Percentiles rank a stretch among this genome's conserved stretches.
These are phyloP conservation scores for Boletales sp. DNA, from an alignment of 768 basidiomycete genomes.

Conservation along the genomic window DNA sequence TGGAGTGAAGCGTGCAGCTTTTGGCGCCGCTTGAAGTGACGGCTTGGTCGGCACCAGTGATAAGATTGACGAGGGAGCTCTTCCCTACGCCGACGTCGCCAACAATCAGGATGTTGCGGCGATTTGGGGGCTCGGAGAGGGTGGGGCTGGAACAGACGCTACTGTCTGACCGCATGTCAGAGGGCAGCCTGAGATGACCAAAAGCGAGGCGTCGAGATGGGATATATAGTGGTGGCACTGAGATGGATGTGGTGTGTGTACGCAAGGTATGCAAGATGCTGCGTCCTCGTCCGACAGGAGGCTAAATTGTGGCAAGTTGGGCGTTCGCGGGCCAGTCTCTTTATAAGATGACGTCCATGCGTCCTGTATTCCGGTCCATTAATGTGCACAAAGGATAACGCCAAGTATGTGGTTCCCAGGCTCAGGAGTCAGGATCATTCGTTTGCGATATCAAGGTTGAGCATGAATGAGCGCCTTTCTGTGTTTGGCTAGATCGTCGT, in stretches of 20 bases:
- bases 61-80: slow-evolving; percentile 41
- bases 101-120: slow-evolving; percentile 25
- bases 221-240: neutral
- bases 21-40: slow-evolving; percentile 25
- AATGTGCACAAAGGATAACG: slow-evolving; percentile 7
- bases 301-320: neutral
- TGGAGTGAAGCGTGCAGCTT: slow-evolving; percentile 35
- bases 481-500: neutral
- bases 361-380: neutral
- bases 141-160: slow-evolving; percentile 14
- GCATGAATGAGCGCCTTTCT: slow-evolving; percentile 7
- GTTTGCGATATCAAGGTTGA: neutral
- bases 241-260: neutral
- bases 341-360: slow-evolving; percentile 9
- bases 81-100: slow-evolving; percentile 33
- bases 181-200: neutral
- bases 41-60: slow-evolving; percentile 26
- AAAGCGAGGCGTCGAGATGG: neutral
- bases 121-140: slow-evolving; percentile 4
- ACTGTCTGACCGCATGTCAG: slow-evolving; percentile 9
- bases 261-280: neutral
- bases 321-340: neutral
- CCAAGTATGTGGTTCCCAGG: slow-evolving; percentile 8
- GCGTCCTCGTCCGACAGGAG: neutral
- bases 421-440: neutral